Percentiles rank a stretch among this genome's conserved stretches.
Evolutionary conservation across 2,329 filamentous ascomycete species (phyloP).

Genomic region (Herpotrichia juniperi): DNA sequence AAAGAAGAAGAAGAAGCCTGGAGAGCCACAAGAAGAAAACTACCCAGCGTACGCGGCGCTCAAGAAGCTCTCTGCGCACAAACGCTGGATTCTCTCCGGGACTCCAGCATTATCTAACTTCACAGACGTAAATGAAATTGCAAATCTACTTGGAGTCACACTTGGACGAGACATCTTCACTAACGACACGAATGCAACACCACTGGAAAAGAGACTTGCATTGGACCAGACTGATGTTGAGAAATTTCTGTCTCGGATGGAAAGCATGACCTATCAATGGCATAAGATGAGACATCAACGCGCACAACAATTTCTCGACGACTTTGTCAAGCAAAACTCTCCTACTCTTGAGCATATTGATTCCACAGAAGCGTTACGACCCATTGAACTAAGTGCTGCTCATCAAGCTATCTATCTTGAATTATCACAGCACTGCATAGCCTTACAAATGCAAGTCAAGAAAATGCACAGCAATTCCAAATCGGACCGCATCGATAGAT

Average conservation of each 20-base stretch:
- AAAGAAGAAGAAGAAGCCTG: slow-evolving; percentile 46
- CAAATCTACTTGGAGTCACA: slow-evolving; percentile 60
- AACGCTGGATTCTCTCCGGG: slow-evolving; percentile 68
- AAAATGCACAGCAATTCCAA: slow-evolving; percentile 32
- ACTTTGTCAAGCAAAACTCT: slow-evolving; percentile 55
- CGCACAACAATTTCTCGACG: slow-evolving; percentile 62
- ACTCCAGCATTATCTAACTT: slow-evolving; percentile 66
- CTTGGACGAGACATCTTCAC: slow-evolving; percentile 62
- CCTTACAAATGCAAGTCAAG: slow-evolving; percentile 56
- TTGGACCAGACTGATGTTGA: slow-evolving; percentile 54
- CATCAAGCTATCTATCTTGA: slow-evolving; percentile 63
- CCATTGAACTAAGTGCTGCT: slow-evolving; percentile 51
- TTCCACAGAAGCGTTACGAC: slow-evolving; percentile 50
- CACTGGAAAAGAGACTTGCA: slow-evolving; percentile 50
- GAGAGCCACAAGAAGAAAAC: slow-evolving; percentile 12
- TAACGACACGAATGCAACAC: slow-evolving; percentile 50
- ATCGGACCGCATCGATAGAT: slow-evolving; percentile 45
- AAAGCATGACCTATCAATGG: slow-evolving; percentile 58
- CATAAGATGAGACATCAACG: slow-evolving; percentile 57
- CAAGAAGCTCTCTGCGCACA: slow-evolving; percentile 55
- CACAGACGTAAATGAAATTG: slow-evolving; percentile 64
- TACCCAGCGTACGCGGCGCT: slow-evolving; percentile 44
- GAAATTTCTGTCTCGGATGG: slow-evolving; percentile 60
- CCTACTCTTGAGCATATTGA: slow-evolving; percentile 44
- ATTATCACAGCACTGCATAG: slow-evolving; percentile 59